These are phyloP conservation scores for Rhodotorula sp. DNA, from an alignment of 1,284 basidiomycete genomes.

Conservation along the genomic window DNA sequence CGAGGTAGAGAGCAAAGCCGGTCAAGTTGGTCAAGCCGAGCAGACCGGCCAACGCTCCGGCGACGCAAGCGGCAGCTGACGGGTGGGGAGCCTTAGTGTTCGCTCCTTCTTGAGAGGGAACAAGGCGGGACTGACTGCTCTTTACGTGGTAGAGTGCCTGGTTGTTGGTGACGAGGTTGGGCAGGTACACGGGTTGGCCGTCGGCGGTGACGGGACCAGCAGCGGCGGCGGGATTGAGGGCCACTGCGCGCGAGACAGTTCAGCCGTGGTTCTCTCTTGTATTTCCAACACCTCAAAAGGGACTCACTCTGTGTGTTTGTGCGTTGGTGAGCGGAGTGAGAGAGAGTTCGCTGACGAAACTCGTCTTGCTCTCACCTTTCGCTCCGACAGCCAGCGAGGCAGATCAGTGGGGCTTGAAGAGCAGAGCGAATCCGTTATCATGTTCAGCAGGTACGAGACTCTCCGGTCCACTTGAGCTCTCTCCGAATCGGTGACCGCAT, in stretches of 20 bases:
- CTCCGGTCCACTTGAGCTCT: too few species aligned
- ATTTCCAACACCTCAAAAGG: too few species aligned
- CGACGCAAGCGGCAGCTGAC: constrained; percentile 68
- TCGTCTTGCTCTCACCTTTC: neutral
- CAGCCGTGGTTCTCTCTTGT: neutral
- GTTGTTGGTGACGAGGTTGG: constrained; percentile 25
- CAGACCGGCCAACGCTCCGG: constrained; percentile 79
- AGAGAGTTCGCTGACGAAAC: neutral
- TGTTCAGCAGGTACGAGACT: constrained; percentile 39
- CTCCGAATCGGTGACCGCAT: neutral
- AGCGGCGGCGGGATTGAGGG: neutral
- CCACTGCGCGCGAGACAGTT: neutral
- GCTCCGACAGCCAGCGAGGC: neutral
- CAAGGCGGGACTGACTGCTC: constrained; percentile 16
- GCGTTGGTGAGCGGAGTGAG: neutral
- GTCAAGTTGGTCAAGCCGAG: constrained; percentile 77
- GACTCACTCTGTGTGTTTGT: too few species aligned
- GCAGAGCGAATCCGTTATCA: neutral
- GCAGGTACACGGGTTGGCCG: constrained; percentile 16
- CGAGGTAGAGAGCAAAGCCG: constrained; percentile 74
- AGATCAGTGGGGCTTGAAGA: neutral
- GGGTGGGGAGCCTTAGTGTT: constrained; percentile 48
- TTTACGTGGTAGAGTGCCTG: constrained; percentile 33
- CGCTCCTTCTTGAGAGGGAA: too few species aligned
- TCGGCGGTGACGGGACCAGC: constrained; percentile 4